Percentiles rank a stretch among this genome's conserved stretches.
These are phyloP conservation scores for Hyaloscypha finlandica DNA, from an alignment of 495 filamentous ascomycete species.

Conservation along the genomic window DNA sequence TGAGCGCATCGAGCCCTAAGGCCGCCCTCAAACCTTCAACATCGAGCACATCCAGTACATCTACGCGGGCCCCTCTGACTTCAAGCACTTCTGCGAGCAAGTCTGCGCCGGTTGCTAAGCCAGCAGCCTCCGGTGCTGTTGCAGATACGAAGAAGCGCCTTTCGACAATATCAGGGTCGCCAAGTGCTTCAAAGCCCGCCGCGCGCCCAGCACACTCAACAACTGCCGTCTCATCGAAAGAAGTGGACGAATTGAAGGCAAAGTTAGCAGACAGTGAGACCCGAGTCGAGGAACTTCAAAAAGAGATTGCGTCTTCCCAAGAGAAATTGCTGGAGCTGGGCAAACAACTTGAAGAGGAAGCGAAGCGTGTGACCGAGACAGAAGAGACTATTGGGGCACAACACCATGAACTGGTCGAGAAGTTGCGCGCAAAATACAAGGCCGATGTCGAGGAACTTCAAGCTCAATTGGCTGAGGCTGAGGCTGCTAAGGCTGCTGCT, in stretches of 20 bases:
- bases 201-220: slow-evolving; percentile 36
- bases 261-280: slow-evolving; percentile 45
- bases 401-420: slow-evolving; percentile 32
- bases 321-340: slow-evolving; percentile 31
- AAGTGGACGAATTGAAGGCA: slow-evolving; percentile 52
- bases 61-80: slow-evolving; percentile 35
- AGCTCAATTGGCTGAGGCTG: slow-evolving; percentile 31
- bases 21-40: slow-evolving; percentile 36
- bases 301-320: slow-evolving; percentile 37
- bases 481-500: slow-evolving; percentile 21
- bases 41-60: slow-evolving; percentile 32
- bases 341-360: slow-evolving; percentile 30
- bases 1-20: slow-evolving; percentile 46
- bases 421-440: slow-evolving; percentile 37
- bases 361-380: slow-evolving; percentile 18
- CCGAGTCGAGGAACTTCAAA: slow-evolving; percentile 44
- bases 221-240: slow-evolving; percentile 42
- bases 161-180: slow-evolving; percentile 43
- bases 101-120: slow-evolving; percentile 37
- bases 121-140: slow-evolving; percentile 38
- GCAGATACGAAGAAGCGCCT: slow-evolving; percentile 53
- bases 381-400: slow-evolving; percentile 29
- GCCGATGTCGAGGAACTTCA: slow-evolving; percentile 41
- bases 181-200: slow-evolving; percentile 31
- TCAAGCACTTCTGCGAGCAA: slow-evolving; percentile 33